Base-by-base conservation (phyloP, 805 yeast species). In the Sugiyamaella lignohabitans region DNA sequence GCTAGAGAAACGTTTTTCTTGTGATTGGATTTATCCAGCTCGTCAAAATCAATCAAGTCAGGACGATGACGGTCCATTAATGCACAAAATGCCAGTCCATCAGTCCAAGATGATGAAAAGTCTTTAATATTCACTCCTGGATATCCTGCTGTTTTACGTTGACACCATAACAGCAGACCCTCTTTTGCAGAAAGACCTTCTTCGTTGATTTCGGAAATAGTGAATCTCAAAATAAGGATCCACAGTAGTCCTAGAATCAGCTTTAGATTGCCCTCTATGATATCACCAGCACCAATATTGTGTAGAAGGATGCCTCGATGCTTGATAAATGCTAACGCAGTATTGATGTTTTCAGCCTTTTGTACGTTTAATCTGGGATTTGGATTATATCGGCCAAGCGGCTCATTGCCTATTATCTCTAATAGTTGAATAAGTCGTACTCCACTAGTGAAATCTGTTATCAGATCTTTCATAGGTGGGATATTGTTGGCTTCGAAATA, bases 221-320 rank as follows among this genome's bases (percentile, higher is more conserved):
- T 61, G 50, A 65, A 67, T 17, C 65, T 48, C 24, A 67, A 48
- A 51, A 67, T 67, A 29, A 67, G 51, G 36, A 66, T 63, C 98
- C 98, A 89, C 56, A 89, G 83, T 54, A 89, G 73, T 47, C 98
- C 98, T 54, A 91, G 69, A 49, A 89, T 84, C 64, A 89, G 76
- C 66, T 89, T 96, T 62, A 87, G 94, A 58, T 85, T 89, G 58
- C 97, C 97, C 60, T 88, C 97, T 53, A 87, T 82, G 45, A 89
- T 86, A 64, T 88, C 96, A 63, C 88, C 96, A 14, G 97, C 68
- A 2, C 71, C 71, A 29, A 67, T 65, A 48, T 64, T 62, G 48
- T 63, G 56, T 27, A 67, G 52, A 44, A 57, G 60, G n/a, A 67
- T 60, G 2, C 67, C 68, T 18, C 67, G 43, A 17, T 60, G 60